A percentile compares a stretch with the other conserved stretches of the same genome.
These are phyloP conservation scores for Boletales sp. DNA, from an alignment of 768 basidiomycete species.

Conservation along the genomic window DNA sequence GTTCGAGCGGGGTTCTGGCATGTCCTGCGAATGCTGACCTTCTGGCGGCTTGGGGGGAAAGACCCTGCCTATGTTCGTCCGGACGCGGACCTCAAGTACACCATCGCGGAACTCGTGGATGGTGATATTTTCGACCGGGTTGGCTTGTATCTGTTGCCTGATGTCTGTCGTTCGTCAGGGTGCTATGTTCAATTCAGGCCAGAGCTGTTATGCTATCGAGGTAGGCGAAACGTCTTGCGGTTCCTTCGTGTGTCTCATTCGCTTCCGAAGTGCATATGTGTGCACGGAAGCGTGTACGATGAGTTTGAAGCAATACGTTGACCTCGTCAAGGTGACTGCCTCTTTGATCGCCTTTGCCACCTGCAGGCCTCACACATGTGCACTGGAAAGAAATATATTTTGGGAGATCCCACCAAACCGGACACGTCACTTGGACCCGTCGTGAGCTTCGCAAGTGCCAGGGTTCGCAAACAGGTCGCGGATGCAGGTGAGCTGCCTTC, in stretches of 20 bases:
- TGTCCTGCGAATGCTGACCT: conserved; percentile 7
- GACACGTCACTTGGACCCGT: conserved; percentile 90
- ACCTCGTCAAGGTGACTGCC: conserved; percentile 59
- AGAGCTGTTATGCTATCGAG: conserved; percentile 94
- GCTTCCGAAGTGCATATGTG: conserved; percentile 75
- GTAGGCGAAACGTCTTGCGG: conserved; percentile 34
- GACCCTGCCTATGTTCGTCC: conserved; percentile 93
- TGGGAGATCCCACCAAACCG: conserved; percentile 78
- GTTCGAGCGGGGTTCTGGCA: background rate
- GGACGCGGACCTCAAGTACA: conserved; percentile 83
- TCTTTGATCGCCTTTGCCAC: background rate
- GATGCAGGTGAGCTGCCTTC: conserved; percentile 62
- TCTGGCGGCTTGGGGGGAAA: conserved; percentile 85
- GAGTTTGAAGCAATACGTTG: conserved; percentile 66
- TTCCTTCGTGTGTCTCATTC: background rate
- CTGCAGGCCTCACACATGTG: background rate
- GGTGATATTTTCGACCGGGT: conserved; percentile 43
- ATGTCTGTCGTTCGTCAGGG: conserved; percentile 42
- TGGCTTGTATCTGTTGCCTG: background rate
- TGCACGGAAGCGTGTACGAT: conserved; percentile 81
- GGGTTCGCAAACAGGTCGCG: conserved; percentile 80
- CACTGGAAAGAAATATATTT: conserved; percentile 59
- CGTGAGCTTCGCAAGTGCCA: conserved; percentile 82
- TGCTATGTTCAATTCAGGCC: conserved; percentile 95
- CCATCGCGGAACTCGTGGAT: conserved; percentile 85